phyloP scores from a whole-genome alignment of 257 asterid genomes.

The Catharanthus roseus region DNA sequence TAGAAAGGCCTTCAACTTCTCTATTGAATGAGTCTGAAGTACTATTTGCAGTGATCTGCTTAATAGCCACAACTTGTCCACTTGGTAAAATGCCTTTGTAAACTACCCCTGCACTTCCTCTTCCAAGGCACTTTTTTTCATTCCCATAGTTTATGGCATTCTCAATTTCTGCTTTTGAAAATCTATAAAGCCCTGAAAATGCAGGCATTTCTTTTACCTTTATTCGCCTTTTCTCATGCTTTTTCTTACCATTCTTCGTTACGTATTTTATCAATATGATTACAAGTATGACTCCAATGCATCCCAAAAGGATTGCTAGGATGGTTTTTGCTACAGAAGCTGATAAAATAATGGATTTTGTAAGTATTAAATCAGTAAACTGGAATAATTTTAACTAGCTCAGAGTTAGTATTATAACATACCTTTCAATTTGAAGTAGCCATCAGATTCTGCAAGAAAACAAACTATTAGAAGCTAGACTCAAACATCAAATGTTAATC shows the following conservation, averaged over 20 bases:
- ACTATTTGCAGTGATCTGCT: constrained; percentile 58
- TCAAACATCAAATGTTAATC: not conserved
- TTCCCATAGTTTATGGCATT: constrained; percentile 43
- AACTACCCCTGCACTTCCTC: constrained; percentile 84
- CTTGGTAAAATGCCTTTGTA: constrained; percentile 76
- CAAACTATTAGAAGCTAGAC: not conserved
- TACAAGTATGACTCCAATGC: constrained; percentile 32
- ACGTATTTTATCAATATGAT: constrained; percentile 44
- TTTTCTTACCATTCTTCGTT: constrained; percentile 29
- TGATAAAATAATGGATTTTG: constrained; percentile 15
- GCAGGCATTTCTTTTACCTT: constrained; percentile 25
- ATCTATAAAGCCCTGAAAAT: constrained; percentile 57
- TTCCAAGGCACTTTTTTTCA: constrained; percentile 54
- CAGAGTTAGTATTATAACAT: constrained; percentile 19
- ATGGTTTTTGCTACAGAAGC: constrained; percentile 50
- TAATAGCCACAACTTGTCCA: constrained; percentile 75
- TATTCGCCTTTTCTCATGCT: constrained; percentile 27
- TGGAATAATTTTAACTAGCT: not conserved
- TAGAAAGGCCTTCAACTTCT: constrained; percentile 64
- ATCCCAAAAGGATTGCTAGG: constrained; percentile 38
- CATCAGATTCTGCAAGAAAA: constrained; percentile 37
- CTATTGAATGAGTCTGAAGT: constrained; percentile 60
- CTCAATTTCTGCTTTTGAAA: constrained; percentile 65
- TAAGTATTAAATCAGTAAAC: constrained; percentile 4
- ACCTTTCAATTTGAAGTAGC: constrained; percentile 50